A percentile compares a stretch with the other conserved stretches of the same genome.
Evolutionary conservation across 2,329 filamentous ascomycete species (phyloP).

Genomic region (Diaporthe velutina): DNA sequence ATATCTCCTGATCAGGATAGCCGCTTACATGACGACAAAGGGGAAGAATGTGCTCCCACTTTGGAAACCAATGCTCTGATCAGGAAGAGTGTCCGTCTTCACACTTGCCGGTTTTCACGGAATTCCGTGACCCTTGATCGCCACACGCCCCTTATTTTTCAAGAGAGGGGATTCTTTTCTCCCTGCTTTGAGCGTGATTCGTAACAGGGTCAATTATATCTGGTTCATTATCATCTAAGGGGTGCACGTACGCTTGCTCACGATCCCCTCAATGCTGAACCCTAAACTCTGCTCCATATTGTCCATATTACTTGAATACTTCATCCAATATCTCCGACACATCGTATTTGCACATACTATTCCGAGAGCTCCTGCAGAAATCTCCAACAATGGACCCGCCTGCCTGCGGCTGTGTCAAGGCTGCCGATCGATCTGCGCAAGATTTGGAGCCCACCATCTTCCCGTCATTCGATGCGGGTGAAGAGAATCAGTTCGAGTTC

Average conservation of each 20-base stretch:
- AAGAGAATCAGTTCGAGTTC: background rate
- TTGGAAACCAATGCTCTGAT: background rate
- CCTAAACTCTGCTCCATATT: background rate
- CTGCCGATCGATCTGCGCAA: background rate
- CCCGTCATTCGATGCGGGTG: slow-evolving; percentile 2
- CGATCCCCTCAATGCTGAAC: background rate
- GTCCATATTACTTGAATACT: background rate
- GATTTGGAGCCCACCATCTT: slow-evolving; percentile 6
- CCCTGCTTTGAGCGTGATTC: background rate
- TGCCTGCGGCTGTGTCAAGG: background rate
- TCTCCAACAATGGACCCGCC: background rate
- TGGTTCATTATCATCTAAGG: background rate
- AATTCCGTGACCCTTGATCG: too few relatives aligned
- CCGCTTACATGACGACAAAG: slow-evolving; percentile 1
- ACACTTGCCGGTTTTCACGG: too few relatives aligned
- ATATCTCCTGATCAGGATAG: background rate
- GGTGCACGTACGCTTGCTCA: background rate
- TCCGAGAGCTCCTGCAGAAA: background rate
- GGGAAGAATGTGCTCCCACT: background rate
- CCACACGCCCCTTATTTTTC: background rate
- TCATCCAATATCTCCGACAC: background rate
- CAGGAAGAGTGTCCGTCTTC: too few relatives aligned
- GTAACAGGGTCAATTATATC: background rate
- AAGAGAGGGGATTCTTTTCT: background rate
- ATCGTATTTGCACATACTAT: background rate